Base-by-base conservation (phyloP, 2,329 filamentous ascomycete genomes). In the Teratosphaeria zuluensis region DNA sequence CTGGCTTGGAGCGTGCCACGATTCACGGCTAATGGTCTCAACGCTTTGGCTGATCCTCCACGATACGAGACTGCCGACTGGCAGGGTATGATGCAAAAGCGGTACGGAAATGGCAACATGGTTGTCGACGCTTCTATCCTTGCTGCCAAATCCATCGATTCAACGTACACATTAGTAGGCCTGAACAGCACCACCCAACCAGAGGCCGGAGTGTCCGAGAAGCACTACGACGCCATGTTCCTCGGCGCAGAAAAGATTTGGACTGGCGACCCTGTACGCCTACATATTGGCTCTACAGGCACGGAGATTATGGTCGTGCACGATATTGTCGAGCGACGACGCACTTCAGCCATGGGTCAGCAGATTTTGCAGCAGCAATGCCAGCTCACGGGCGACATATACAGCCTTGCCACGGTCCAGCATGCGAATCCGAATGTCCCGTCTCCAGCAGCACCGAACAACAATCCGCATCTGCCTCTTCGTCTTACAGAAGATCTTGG, bases 201-300 rank as follows among this genome's bases (percentile, higher is more conserved):
- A 2, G 67, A 70, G 24, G 68, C 70, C 6, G 74, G 74, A 14
- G 59, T 69, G 1, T 61, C 60, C 11, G 73, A 78, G 57, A 76
- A 78, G 53, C 73, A 77, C 57, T 84, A 79, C 68, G 79, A 79
- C 58, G 80, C 79, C 33, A 73, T 84, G 55, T 84, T 77, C 66
- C 68, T 84, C 0, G 82, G 82, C 5, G 81, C 78, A 1, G 82
- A 85, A 65, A 84, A 84, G 68, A 75, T 84, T 24, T 84, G 81
- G 80, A 70, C 78, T 21, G 80, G 81, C n/a, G 82, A 85, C 53
- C 76, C 80, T 1, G 74, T 84, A 14, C 79, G 82, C n/a, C 69
- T 84, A 4, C 72, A 74, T 6, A 69, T 74, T 14, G 73, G 71
- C n/a, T 14, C 28, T 16, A 69, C 70, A 1, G 75, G 76, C 19